Percentiles rank a stretch among this genome's conserved stretches.
phyloP scores from a whole-genome alignment of 177 flowering plant species.

The Tripterygium wilfordii region DNA sequence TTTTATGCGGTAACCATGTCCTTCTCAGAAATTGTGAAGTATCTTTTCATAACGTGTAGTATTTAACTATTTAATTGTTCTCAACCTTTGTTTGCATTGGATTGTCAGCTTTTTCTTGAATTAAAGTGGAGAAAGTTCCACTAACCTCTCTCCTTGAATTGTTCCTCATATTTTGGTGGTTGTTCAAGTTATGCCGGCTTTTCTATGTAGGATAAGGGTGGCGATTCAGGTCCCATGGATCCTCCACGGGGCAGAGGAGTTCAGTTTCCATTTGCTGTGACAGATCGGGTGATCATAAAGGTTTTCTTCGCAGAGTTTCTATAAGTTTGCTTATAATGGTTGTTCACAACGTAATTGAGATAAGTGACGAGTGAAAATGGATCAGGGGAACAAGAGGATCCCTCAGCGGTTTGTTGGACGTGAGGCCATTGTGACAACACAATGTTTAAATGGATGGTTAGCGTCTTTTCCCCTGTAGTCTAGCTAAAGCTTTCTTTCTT shows the following conservation, averaged over 20 bases:
- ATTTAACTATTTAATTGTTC: too few relatives aligned
- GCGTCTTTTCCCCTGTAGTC: slow-evolving; percentile 6
- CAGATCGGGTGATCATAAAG: slow-evolving; percentile 86
- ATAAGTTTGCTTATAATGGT: slow-evolving; percentile 9
- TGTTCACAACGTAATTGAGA: slow-evolving; percentile 2
- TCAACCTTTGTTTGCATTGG: too few relatives aligned
- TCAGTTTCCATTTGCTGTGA: slow-evolving; percentile 85
- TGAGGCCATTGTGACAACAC: slow-evolving; percentile 90
- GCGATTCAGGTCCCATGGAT: slow-evolving; percentile 50
- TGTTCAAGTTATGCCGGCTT: not conserved
- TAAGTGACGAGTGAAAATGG: slow-evolving; percentile 4
- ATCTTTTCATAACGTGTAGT: too few relatives aligned
- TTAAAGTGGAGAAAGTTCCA: too few relatives aligned
- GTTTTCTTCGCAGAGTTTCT: slow-evolving; percentile 20
- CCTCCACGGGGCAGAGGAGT: slow-evolving; percentile 68
- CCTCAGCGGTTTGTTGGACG: slow-evolving; percentile 94
- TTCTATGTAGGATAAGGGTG: slow-evolving; percentile 58
- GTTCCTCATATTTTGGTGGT: too few relatives aligned
- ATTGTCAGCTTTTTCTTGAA: too few relatives aligned
- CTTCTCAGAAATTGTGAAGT: too few relatives aligned
- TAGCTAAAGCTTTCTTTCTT: too few relatives aligned
- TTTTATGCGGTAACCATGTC: too few relatives aligned
- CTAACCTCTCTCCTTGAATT: too few relatives aligned
- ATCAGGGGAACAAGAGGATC: slow-evolving; percentile 96
- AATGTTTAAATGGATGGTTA: slow-evolving; percentile 96